A percentile compares a stretch with the other conserved stretches of the same genome.
Conservation (phyloP, 345 rosid genomes). For the Rhizophora apiculata region DNA sequence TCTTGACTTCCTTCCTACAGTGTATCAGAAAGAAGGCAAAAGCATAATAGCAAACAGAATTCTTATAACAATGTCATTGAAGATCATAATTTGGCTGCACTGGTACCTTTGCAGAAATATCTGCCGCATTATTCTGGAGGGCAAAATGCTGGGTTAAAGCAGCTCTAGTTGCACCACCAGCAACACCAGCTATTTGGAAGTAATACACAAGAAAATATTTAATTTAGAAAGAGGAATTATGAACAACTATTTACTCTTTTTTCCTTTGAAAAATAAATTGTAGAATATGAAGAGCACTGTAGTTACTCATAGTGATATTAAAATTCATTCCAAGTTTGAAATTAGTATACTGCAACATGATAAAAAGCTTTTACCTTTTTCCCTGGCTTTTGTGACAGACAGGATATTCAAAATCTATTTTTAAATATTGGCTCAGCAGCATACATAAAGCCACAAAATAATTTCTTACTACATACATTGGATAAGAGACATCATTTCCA, state of each 20-base stretch:
- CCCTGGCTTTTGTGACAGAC: no score
- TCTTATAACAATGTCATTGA: conserved; percentile 4
- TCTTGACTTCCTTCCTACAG: conserved; percentile 93
- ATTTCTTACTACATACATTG: no score
- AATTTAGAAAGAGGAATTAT: conserved; percentile 7
- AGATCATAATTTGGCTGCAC: conserved; percentile 13
- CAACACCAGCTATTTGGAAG: conserved; percentile 75
- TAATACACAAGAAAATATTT: neutral
- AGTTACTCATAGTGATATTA: neutral
- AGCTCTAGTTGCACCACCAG: conserved; percentile 98
- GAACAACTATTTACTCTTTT: neutral
- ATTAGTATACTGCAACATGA: no score
- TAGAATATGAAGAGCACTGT: neutral
- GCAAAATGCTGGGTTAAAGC: conserved; percentile 97
- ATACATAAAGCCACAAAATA: no score
- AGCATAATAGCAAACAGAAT: neutral
- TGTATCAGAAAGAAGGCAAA: conserved; percentile 11
- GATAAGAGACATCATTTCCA: neutral
- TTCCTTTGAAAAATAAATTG: neutral
- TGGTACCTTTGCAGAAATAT: conserved; percentile 85
- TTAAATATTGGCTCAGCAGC: no score
- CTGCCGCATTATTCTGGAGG: conserved; percentile 91
- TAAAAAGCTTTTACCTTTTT: no score
- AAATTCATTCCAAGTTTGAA: neutral
- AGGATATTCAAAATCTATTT: no score